Conservation (phyloP, 768 basidiomycete species). For the Mycena crocata region DNA sequence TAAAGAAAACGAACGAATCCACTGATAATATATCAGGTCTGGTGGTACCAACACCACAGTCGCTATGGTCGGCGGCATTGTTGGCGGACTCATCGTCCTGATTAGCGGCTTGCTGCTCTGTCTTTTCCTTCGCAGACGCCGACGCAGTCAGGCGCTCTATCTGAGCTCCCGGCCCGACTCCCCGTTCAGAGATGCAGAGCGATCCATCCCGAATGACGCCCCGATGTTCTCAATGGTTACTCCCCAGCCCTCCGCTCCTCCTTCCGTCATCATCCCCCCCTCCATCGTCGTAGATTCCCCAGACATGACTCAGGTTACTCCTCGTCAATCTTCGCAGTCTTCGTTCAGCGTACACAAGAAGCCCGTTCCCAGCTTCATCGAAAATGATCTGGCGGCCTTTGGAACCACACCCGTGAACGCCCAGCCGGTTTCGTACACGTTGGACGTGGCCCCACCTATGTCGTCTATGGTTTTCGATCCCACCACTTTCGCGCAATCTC, state of each 20-base stretch:
- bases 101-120: slow-evolving; percentile 13
- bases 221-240: slow-evolving; percentile 31
- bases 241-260: not conserved
- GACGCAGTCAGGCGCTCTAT: slow-evolving; percentile 29
- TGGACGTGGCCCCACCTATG: slow-evolving; percentile 27
- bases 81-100: slow-evolving; percentile 18
- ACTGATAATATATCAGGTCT: slow-evolving; percentile 3
- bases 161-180: slow-evolving; percentile 31
- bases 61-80: slow-evolving; percentile 4
- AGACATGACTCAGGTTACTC: slow-evolving; percentile 1
- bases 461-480: slow-evolving; percentile 29
- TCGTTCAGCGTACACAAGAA: slow-evolving; percentile 25
- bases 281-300: slow-evolving; percentile 24
- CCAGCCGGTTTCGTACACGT: slow-evolving; percentile 15
- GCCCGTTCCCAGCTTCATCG: slow-evolving; percentile 14
- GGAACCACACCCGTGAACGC: not conserved
- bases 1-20: not conserved
- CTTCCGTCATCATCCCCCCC: slow-evolving; percentile 11
- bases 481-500: slow-evolving; percentile 24
- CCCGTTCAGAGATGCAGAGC: slow-evolving; percentile 25
- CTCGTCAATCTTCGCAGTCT: slow-evolving; percentile 4
- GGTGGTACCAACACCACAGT: not conserved
- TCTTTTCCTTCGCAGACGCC: slow-evolving; percentile 32
- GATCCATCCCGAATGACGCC: slow-evolving; percentile 12
- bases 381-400: slow-evolving; percentile 5